These are phyloP conservation scores for Coniella lustricola DNA, from an alignment of 2,329 filamentous ascomycete species.

Conservation along the genomic window DNA sequence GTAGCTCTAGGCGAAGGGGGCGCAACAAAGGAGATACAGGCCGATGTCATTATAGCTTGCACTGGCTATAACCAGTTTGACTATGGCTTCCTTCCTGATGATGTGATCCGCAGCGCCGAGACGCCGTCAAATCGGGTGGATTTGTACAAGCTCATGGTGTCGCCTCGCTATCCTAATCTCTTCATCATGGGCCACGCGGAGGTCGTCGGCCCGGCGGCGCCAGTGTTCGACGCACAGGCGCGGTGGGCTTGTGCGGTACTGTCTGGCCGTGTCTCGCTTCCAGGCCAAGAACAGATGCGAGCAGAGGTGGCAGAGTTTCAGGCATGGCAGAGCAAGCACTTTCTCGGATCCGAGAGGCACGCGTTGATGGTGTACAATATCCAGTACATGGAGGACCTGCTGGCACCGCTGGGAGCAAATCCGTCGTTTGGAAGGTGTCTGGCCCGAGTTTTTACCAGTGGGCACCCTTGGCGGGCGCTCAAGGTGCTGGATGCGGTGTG, in stretches of 20 bases:
- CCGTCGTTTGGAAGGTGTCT: constrained; percentile 26
- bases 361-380: constrained; percentile 22
- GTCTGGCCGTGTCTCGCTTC: constrained; percentile 21
- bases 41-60: constrained; percentile 27
- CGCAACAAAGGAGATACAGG: constrained; percentile 21
- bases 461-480: constrained; percentile 22
- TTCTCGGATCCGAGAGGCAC: constrained; percentile 28
- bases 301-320: constrained; percentile 22
- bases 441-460: constrained; percentile 20
- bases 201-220: constrained; percentile 25
- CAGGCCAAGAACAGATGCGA: constrained; percentile 22
- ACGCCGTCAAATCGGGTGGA: constrained; percentile 22
- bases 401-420: constrained; percentile 26
- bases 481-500: constrained; percentile 27
- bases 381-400: constrained; percentile 26
- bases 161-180: constrained; percentile 25
- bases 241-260: constrained; percentile 27
- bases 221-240: constrained; percentile 28
- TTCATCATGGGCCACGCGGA: constrained; percentile 29
- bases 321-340: constrained; percentile 21
- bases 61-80: constrained; percentile 26
- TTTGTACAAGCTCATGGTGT: constrained; percentile 26
- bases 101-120: constrained; percentile 18
- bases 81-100: constrained; percentile 23
- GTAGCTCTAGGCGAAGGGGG: constrained; percentile 18